Conservation (phyloP, 2,329 filamentous ascomycete genomes). For the Trichoderma sp. region DNA sequence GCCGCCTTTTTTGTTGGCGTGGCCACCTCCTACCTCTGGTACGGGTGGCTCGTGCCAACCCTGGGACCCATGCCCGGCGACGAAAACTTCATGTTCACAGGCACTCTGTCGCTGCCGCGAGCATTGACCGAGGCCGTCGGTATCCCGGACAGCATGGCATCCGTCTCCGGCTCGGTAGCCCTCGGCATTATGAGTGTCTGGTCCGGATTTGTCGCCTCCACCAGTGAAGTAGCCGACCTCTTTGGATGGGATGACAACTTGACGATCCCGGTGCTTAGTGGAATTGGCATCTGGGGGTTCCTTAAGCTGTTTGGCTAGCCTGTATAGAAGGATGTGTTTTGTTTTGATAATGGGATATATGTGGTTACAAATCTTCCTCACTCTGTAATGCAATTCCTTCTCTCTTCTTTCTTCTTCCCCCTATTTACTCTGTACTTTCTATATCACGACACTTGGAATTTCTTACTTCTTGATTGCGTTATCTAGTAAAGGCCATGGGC, state of each 20-base stretch:
- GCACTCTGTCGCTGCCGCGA: constrained; percentile 66
- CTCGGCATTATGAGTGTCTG: constrained; percentile 78
- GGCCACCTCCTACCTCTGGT: constrained; percentile 80
- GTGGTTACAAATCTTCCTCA: neutral
- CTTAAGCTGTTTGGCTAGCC: constrained; percentile 76
- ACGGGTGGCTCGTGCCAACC: constrained; percentile 75
- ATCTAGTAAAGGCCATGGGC: neutral
- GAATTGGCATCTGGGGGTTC: constrained; percentile 85
- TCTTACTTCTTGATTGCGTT: neutral
- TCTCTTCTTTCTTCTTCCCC: neutral
- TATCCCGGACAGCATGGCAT: constrained; percentile 54
- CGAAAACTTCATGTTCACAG: constrained; percentile 73
- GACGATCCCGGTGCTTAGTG: constrained; percentile 90
- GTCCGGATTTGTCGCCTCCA: constrained; percentile 83
- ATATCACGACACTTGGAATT: constrained; percentile 1
- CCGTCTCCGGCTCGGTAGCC: constrained; percentile 67
- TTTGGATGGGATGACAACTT: constrained; percentile 97
- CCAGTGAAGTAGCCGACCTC: constrained; percentile 85
- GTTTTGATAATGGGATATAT: neutral
- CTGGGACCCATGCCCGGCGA: constrained; percentile 66
- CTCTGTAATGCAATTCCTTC: neutral
- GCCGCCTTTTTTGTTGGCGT: constrained; percentile 82
- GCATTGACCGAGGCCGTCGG: constrained; percentile 58
- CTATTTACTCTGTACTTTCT: neutral
- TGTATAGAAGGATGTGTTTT: neutral